Base-by-base conservation (phyloP, 2,329 filamentous ascomycete species). In the Fusarium incarnatum region DNA sequence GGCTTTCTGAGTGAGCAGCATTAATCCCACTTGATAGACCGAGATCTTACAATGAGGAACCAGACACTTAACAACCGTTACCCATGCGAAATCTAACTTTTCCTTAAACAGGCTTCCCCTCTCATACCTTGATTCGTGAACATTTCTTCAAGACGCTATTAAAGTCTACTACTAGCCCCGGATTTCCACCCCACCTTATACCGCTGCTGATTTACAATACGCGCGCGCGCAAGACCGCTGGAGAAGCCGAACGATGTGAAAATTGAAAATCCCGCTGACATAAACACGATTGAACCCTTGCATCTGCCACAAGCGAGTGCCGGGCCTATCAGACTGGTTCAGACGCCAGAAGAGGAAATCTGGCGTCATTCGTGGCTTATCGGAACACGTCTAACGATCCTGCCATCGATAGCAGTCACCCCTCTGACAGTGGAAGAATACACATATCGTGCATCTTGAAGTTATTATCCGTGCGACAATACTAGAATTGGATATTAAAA, bases 321-420 rank as follows among this genome's bases (percentile, higher is more conserved):
- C 58, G 58, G 42, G 37, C 53, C 34, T 68, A 68, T 68, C 65
- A 68, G 23, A 47, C 40, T 22, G 37, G 40, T 16, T 20, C 23
- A 60, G 25, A 64, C 41, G 48, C 65, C 64, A 49, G 54, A 58
- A 67, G 45, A 22, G 64, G 65, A 55, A 68, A 59, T 60, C 13
- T 59, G 32, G 27, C 54, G 34, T 40, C 37, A 27, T 23, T 22
- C 30, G 23, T 27, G 41, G 41, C 20, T 40, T 50, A 15, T 15
- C 42, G 28, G 28, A 20, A 27, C 22, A 52, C 12, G 34, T 52
- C 47, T 40, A 10, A 16, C n/a, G 18, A 44, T 44, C 20, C 22
- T 44, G 41, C 41, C 13, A 6, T 27, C 22, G 2, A 16, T 7
- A 25, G 6, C 23, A 45, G 6, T 45, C 22, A 45, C 18, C 2